Evolutionary conservation across 768 basidiomycete species (phyloP), one percentile per base, ranked within the genome.

Genomic region (Tricholoma flavovirens): DNA sequence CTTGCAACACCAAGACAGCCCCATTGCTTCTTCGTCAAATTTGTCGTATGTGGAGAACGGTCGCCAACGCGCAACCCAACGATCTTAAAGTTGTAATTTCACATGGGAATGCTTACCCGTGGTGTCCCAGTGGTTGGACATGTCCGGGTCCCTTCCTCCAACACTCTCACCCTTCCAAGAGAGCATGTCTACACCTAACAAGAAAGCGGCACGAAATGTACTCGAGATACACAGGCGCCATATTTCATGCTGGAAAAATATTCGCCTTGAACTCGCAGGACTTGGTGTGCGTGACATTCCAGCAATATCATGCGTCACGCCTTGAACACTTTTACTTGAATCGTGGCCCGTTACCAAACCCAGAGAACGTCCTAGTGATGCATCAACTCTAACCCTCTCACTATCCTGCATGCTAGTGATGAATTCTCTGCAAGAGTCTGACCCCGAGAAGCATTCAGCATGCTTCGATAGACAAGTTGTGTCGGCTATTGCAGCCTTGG

Each of bases 401-500:
- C 19, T 51, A 26, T 40, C 19, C 51, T 24, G 35, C n/a, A 38
- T 38, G 15, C 12, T 40, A 38, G 21, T n/a, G 6, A 12, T 24
- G 35, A 15, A 32, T 14, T 10, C 11, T 14, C 7, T 11, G 5
- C 22, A 21, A 26, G 19, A 12, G 17, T 21, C 35, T 21, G 14
- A 8, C 29, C 29, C 19, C 17, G 29, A 6, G 10, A 14, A 35
- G n/a, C 21, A 11, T 51, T 21, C 21, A 22, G 26, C 33, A 32
- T 24, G 26, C 38, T 54, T 54, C 53, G 5, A 54, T 45, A 3
- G 42, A 45, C 24, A 26, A 8, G 51, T 15, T 8, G n/a, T 24
- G 51, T 52, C 51, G 15, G 35, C 24, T 11, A 51, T 56, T 45
- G 51, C 69, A 12, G 64, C 63, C 10, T 58, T 71, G 24, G 64